These are phyloP conservation scores for Solanum piurae DNA, from an alignment of 257 asterid genomes.

Conservation along the genomic window DNA sequence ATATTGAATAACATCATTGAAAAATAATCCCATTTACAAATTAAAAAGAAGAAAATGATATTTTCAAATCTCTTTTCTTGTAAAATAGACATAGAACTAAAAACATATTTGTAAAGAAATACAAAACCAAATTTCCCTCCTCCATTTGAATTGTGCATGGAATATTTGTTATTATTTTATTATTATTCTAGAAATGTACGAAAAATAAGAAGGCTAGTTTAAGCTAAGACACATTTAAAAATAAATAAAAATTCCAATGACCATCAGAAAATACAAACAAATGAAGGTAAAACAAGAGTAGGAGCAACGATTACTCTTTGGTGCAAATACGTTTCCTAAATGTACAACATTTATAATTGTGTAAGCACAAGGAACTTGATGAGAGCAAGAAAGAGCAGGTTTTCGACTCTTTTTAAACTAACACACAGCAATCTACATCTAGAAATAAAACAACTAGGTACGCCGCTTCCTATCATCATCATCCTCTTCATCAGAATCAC, in stretches of 20 bases:
- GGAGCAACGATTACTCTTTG: neutral
- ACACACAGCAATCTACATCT: neutral
- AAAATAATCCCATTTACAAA: too few species aligned
- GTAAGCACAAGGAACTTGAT: neutral
- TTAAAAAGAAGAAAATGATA: too few species aligned
- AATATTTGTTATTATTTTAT: too few species aligned
- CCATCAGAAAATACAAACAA: neutral
- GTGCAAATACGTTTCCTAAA: neutral
- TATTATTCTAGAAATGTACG: too few species aligned
- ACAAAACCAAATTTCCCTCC: neutral
- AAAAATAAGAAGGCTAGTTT: neutral
- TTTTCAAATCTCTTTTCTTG: neutral
- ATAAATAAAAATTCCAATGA: neutral
- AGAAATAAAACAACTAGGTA: slow-evolving; percentile 11
- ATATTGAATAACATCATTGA: too few species aligned
- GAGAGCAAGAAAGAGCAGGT: neutral
- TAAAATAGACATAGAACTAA: too few species aligned
- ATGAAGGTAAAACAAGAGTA: neutral
- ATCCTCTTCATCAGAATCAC: slow-evolving; percentile 82
- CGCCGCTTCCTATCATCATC: slow-evolving; percentile 48
- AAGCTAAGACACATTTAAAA: neutral
- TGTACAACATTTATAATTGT: neutral
- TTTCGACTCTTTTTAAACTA: neutral
- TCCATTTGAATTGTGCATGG: neutral
- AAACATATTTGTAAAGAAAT: too few species aligned